These are phyloP conservation scores for Trichomonascus vanleenenianus DNA, from an alignment of 805 yeast genomes.

Conservation along the genomic window DNA sequence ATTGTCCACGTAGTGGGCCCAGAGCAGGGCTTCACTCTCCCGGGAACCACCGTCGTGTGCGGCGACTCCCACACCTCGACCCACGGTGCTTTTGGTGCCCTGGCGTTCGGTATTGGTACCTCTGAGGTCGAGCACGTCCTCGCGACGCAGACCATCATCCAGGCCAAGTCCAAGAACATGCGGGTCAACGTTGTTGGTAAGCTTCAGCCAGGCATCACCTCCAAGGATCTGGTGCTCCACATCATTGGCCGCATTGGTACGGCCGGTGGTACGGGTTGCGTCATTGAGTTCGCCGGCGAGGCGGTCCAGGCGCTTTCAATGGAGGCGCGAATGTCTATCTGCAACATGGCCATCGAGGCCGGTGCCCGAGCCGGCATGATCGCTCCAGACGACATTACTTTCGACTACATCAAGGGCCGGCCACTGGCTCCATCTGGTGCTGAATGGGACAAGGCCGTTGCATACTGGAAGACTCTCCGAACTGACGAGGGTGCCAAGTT, in stretches of 20 bases:
- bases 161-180: conserved; percentile 95
- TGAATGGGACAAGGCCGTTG: conserved; percentile 91
- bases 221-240: conserved; percentile 90
- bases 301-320: conserved; percentile 85
- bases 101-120: conserved; percentile 98
- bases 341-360: conserved; percentile 98
- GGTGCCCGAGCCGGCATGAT: conserved; percentile 99
- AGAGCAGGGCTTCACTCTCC: conserved; percentile 96
- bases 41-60: conserved; percentile 98
- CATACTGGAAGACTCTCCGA: conserved; percentile 82
- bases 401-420: conserved; percentile 82
- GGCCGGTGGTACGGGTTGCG: conserved; percentile 98
- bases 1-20: conserved; percentile 99
- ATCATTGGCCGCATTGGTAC: conserved; percentile 96
- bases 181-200: conserved; percentile 79
- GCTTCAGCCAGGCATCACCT: conserved; percentile 81
- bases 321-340: conserved; percentile 99
- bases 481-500: conserved; percentile 87
- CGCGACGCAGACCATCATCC: conserved; percentile 92
- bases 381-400: conserved; percentile 86
- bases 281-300: conserved; percentile 93
- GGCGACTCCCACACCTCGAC: conserved; percentile 99
- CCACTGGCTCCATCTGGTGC: conserved; percentile 92
- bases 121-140: conserved; percentile 98
- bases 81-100: conserved; percentile 96